Evolutionary conservation across 768 basidiomycete genomes (phyloP).

Genomic region (Neoboletus magnificus): DNA sequence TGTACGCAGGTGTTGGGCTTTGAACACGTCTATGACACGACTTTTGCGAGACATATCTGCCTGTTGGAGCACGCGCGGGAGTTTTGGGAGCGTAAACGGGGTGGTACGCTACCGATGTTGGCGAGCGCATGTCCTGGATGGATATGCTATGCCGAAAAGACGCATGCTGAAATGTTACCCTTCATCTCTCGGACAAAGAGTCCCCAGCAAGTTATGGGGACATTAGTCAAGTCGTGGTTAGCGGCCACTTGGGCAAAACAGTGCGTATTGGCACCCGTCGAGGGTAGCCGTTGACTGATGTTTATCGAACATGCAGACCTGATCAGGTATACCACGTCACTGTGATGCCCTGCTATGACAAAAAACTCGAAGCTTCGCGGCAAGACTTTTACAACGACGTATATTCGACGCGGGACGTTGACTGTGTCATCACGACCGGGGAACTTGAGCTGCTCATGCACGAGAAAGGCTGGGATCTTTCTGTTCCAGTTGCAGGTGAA

Average conservation of each 20-base stretch:
- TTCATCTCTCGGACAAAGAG: conserved; percentile 88
- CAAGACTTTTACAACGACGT: conserved; percentile 85
- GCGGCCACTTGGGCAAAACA: conserved; percentile 58
- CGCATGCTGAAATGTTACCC: conserved; percentile 90
- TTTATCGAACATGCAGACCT: conserved; percentile 47
- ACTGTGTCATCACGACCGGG: conserved; percentile 96
- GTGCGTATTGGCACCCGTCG: conserved; percentile 44
- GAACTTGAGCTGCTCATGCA: conserved; percentile 84
- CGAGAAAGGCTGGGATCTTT: conserved; percentile 79
- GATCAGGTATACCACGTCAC: conserved; percentile 92
- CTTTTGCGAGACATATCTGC: conserved; percentile 86
- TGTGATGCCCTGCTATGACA: conserved; percentile 99
- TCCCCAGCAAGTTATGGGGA: conserved; percentile 93
- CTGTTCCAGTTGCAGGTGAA: conserved; percentile 53
- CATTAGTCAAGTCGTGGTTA: conserved; percentile 88
- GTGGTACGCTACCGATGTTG: conserved; percentile 71
- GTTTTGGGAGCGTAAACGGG: conserved; percentile 66
- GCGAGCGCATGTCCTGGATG: conserved; percentile 97
- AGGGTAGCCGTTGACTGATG: not conserved
- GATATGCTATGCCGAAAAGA: conserved; percentile 99
- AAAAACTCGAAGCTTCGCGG: conserved; percentile 96
- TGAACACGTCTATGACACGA: conserved; percentile 88
- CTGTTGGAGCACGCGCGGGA: conserved; percentile 80
- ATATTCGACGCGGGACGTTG: conserved; percentile 87
- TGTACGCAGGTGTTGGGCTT: conserved; percentile 67